Evolutionary conservation across 225 moss, liverwort and hornwort genomes (phyloP).

Genomic region (Rhytidiadelphus loreus): DNA sequence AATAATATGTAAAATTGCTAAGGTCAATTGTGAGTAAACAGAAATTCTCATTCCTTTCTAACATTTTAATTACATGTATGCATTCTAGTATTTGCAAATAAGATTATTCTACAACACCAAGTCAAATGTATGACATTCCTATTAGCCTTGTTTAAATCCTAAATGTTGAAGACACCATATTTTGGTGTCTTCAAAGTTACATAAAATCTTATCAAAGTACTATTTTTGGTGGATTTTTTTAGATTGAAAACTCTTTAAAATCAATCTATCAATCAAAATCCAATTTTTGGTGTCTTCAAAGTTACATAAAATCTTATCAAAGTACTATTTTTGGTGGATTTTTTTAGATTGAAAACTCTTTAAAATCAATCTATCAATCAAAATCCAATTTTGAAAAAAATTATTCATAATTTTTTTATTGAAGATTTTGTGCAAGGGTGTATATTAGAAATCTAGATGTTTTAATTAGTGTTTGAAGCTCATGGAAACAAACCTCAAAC

Average conservation of each 20-base stretch:
- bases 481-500: background rate
- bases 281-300: too few relatives aligned
- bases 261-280: background rate
- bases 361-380: background rate
- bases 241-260: background rate
- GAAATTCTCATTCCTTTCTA: background rate
- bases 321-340: too few relatives aligned
- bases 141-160: background rate
- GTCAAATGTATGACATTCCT: background rate
- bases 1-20: background rate
- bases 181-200: background rate
- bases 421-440: background rate
- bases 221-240: too few relatives aligned
- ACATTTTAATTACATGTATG: background rate
- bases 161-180: accelerated
- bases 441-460: background rate
- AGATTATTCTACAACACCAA: background rate
- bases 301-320: background rate
- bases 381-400: background rate
- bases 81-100: background rate
- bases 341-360: background rate
- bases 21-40: background rate
- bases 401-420: background rate
- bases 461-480: background rate
- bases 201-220: too few relatives aligned